Conservation (phyloP, 306 rosid species). For the Spatholobus suberectus region DNA sequence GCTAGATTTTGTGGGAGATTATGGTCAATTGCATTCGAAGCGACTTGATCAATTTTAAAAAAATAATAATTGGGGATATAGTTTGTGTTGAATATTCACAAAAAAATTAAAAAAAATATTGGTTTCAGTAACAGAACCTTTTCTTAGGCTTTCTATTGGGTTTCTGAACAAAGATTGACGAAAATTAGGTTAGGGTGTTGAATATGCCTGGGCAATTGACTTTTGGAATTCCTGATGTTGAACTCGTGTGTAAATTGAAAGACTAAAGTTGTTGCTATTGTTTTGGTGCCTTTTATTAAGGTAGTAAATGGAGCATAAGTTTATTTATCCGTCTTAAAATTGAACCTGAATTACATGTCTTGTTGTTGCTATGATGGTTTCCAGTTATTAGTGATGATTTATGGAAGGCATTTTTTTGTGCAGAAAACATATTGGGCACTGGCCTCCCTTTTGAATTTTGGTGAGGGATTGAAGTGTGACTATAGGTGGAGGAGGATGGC, state of each 20-base stretch:
- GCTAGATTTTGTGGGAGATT: conserved; percentile 21
- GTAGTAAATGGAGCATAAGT: conserved; percentile 10
- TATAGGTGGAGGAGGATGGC: conserved; percentile 70
- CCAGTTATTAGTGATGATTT: conserved; percentile 31
- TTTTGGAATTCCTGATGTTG: background rate
- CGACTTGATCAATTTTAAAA: background rate
- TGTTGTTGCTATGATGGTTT: conserved; percentile 23
- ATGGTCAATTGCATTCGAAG: background rate
- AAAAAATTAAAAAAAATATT: background rate
- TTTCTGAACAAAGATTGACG: background rate
- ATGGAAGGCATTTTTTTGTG: conserved; percentile 37
- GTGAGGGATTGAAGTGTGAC: conserved; percentile 46
- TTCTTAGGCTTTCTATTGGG: background rate
- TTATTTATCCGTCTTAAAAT: conserved; percentile 8
- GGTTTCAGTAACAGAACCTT: background rate
- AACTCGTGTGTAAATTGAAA: background rate
- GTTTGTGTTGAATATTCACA: conserved; percentile 12
- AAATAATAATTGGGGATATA: background rate
- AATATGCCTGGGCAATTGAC: background rate
- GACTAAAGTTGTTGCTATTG: background rate
- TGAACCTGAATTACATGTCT: background rate
- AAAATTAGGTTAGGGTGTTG: conserved; percentile 10
- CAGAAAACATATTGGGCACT: conserved; percentile 42
- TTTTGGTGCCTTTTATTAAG: background rate
- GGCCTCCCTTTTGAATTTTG: conserved; percentile 42